Conservation (phyloP, 1,284 basidiomycete species). For the Puccinia hordei region DNA sequence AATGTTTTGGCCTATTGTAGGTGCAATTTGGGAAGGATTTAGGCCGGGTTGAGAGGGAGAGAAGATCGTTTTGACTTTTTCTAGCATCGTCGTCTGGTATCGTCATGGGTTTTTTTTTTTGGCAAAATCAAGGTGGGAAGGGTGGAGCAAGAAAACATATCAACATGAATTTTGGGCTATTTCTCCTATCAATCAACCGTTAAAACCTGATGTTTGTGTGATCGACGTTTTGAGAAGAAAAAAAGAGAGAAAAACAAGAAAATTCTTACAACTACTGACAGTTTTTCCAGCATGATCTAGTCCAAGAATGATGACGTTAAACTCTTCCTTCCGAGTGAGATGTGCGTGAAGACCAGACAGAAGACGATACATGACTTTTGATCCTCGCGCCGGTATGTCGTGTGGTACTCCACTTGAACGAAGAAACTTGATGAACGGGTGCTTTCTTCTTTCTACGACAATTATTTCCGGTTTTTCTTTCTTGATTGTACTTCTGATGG, state of each 20-base stretch:
- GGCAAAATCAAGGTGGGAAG: not conserved
- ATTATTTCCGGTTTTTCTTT: no score
- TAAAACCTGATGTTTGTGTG: not conserved
- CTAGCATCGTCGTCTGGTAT: slow-evolving; percentile 37
- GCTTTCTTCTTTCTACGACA: not conserved
- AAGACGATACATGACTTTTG: slow-evolving; percentile 33
- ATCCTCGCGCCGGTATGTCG: not conserved
- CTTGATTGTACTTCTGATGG: no score
- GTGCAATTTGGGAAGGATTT: slow-evolving; percentile 23
- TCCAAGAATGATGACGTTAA: slow-evolving; percentile 45
- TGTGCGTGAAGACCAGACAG: slow-evolving; percentile 47
- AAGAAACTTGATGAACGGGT: not conserved
- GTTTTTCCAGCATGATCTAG: slow-evolving; percentile 50
- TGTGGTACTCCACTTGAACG: not conserved
- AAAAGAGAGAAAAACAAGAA: not conserved
- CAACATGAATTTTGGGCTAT: not conserved
- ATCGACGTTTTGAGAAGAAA: not conserved
- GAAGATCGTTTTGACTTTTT: slow-evolving; percentile 45
- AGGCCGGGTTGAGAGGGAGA: slow-evolving; percentile 39
- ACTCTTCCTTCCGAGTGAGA: slow-evolving; percentile 50
- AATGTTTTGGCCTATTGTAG: slow-evolving; percentile 47
- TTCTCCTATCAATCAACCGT: not conserved
- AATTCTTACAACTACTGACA: slow-evolving; percentile 37
- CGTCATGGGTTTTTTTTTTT: not conserved
- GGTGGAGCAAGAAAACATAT: not conserved